Conservation (phyloP, 2,329 filamentous ascomycete genomes). For the Bipolaris gigantea region DNA sequence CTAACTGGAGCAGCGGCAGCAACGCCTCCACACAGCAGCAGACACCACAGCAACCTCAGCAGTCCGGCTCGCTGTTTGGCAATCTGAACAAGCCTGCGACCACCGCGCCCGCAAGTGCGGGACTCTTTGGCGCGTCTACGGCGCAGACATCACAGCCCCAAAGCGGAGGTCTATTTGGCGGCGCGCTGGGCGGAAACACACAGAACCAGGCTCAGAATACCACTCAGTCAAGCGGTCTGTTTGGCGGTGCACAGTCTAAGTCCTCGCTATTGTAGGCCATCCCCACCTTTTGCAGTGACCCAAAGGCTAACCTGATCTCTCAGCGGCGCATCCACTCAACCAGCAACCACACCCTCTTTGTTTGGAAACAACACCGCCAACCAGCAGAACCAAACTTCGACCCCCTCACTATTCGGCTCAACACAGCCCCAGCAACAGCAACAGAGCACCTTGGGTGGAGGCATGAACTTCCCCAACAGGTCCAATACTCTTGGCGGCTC, state of each 20-base stretch:
- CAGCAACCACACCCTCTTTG: constrained; percentile 33
- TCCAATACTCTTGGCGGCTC: constrained; percentile 31
- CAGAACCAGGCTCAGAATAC: constrained; percentile 28
- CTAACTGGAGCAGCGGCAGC: constrained; percentile 37
- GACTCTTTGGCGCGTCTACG: constrained; percentile 42
- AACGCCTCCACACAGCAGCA: constrained; percentile 35
- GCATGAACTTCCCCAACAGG: constrained; percentile 35
- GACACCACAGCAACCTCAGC: constrained; percentile 26
- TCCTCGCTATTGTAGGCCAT: constrained; percentile 45
- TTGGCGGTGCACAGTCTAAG: constrained; percentile 35
- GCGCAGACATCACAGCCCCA: constrained; percentile 32
- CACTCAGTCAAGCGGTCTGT: constrained; percentile 39
- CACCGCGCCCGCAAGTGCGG: constrained; percentile 28
- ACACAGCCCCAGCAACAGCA: constrained; percentile 36
- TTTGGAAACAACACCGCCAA: constrained; percentile 32
- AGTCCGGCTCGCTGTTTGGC: constrained; percentile 42
- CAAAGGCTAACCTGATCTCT: constrained; percentile 33
- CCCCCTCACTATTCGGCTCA: constrained; percentile 39
- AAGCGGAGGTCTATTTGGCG: constrained; percentile 39
- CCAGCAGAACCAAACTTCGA: constrained; percentile 34
- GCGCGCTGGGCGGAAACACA: constrained; percentile 33
- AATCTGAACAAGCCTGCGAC: constrained; percentile 40
- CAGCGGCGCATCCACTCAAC: constrained; percentile 42
- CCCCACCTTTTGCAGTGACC: constrained; percentile 9
- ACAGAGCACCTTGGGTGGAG: constrained; percentile 39